Base-by-base conservation (phyloP, 345 rosid species). In the Eucalyptus regnans region DNA sequence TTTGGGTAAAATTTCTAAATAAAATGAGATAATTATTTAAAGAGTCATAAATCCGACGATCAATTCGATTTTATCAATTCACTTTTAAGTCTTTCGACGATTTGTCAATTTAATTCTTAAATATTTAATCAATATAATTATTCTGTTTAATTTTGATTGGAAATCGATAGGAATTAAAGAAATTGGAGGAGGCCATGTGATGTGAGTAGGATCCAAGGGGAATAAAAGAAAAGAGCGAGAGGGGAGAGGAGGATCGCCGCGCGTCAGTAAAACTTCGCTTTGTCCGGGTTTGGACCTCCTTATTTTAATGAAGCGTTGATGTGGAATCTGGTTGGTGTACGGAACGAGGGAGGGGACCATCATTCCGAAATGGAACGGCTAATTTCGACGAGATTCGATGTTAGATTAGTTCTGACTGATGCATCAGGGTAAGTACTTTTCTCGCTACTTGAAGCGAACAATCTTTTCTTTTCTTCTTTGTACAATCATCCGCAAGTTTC, bases 1-100 rank as follows among this genome's bases (percentile, higher is more conserved):
- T 9, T 17, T 8, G 80, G 25, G 4, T 23, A 17, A 17, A 33
- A 33, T 33, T 68, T 33, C 33, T 16, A 68, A 17, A 18, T 2
- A 22, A 71, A 71, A 71, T 17, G 1, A 2, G 6, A n/a, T 66
- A 66, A 66, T 15, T 66, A 0, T 31, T 0, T 31, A 8, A 7
- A 15, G 9, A 66, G 11, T 31, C 4, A 5, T 33, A 0, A 33
- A 17, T 8, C 0, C 1, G 5, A 41, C 1, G 7, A 3, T 4
- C 0, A 31, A 68, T 68, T 15, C 0, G 2, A 8, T 66, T 66
- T 66, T 31, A 1, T 7, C 1, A 31, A 15, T 15, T 16, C 0
- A 7, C 1, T 66, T 66, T 9, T 16, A 31, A 31, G 2, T 16
- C 1, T 66, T 66, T 66, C 31, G 6, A 31, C 0, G 1, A 16